phyloP scores from a whole-genome alignment of 2,329 filamentous ascomycete species.

The Beauveria caledonica region DNA sequence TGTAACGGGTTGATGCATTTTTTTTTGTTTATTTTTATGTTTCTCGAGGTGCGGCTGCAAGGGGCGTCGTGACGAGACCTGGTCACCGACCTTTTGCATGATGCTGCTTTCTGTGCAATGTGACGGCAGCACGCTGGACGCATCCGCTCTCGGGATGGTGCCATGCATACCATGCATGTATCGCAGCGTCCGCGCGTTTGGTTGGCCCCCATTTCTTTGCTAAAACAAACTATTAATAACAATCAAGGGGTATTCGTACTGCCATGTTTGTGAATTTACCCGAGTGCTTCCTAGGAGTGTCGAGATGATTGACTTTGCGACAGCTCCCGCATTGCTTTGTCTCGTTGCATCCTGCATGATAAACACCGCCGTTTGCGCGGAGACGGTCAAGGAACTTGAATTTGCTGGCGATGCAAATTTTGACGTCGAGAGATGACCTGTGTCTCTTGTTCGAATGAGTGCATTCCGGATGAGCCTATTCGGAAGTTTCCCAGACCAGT shows the following conservation, averaged over 20 bases:
- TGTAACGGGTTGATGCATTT: neutral
- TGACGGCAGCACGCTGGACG: too few relatives aligned
- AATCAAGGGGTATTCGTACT: too few relatives aligned
- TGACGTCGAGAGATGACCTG: neutral
- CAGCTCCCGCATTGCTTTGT: neutral
- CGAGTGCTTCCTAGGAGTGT: neutral
- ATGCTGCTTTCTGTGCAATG: neutral
- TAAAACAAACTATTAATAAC: neutral
- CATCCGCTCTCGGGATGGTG: slow-evolving; percentile 1
- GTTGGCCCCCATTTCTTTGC: neutral
- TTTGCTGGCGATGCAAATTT: too few relatives aligned
- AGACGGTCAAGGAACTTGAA: neutral
- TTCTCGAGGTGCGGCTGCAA: neutral
- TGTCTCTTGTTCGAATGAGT: too few relatives aligned
- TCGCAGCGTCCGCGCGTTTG: neutral
- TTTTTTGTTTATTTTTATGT: neutral
- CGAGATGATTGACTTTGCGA: neutral
- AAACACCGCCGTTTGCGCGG: neutral
- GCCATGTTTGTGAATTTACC: neutral
- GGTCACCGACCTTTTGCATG: neutral
- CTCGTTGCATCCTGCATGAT: neutral
- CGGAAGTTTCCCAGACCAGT: too few relatives aligned
- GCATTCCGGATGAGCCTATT: too few relatives aligned
- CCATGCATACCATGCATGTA: neutral
- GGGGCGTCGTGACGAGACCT: too few relatives aligned